A percentile compares a stretch with the other conserved stretches of the same genome.
Evolutionary conservation across 345 rosid genomes (phyloP).

Genomic region (Euclidium syriacum): DNA sequence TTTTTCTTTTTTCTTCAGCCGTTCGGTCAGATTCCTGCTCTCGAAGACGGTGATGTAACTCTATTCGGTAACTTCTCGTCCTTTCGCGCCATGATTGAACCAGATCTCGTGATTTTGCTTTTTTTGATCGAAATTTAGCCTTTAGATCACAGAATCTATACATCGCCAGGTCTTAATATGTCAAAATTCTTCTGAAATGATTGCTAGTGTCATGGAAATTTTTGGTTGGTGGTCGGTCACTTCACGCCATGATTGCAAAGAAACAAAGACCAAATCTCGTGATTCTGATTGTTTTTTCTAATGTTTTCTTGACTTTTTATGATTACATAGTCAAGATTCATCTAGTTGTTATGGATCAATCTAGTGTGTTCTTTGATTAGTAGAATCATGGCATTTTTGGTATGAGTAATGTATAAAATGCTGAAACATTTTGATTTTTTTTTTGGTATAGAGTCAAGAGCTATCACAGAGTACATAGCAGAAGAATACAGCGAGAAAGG

Average conservation of each 20-base stretch:
- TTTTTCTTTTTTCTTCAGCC: slow-evolving; percentile 27
- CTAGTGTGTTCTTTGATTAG: too few species aligned
- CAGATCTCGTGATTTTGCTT: neutral
- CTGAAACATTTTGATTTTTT: neutral
- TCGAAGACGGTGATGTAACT: slow-evolving; percentile 35
- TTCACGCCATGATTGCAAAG: neutral
- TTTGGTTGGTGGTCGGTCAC: neutral
- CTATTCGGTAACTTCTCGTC: slow-evolving; percentile 31
- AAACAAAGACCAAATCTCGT: neutral
- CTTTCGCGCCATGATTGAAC: neutral
- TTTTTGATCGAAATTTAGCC: too few species aligned
- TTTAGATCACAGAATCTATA: too few species aligned
- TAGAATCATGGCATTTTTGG: neutral
- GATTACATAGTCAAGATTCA: too few species aligned
- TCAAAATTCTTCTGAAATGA: too few species aligned
- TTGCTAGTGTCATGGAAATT: too few species aligned
- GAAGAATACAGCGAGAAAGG: slow-evolving; percentile 31
- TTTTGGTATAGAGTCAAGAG: slow-evolving; percentile 36
- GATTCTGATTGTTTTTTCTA: neutral
- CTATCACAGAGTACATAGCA: slow-evolving; percentile 37
- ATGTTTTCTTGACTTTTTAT: too few species aligned
- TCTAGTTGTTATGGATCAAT: too few species aligned
- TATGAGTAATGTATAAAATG: neutral
- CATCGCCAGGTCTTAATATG: too few species aligned
- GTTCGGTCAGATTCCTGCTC: slow-evolving; percentile 42